Evolutionary conservation across 2,329 filamentous ascomycete species (phyloP).

Genomic region (Xylaria sp.): DNA sequence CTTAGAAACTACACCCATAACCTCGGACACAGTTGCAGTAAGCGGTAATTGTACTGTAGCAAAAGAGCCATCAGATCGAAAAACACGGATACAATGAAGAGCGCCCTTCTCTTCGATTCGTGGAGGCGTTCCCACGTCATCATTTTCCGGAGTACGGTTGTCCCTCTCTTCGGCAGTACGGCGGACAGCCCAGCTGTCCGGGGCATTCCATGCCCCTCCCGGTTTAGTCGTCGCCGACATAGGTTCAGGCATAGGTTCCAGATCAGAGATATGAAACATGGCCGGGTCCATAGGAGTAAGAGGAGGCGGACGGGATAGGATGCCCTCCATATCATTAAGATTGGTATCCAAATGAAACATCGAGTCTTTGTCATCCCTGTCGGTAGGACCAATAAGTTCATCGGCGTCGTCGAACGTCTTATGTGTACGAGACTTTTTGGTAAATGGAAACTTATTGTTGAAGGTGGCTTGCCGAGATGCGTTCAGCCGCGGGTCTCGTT

Average conservation of each 20-base stretch:
- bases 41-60: slow-evolving; percentile 87
- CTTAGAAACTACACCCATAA: slow-evolving; percentile 90
- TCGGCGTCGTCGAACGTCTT: slow-evolving; percentile 64
- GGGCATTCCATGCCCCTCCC: slow-evolving; percentile 83
- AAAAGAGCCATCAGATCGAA: slow-evolving; percentile 93
- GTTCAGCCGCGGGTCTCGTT: slow-evolving; percentile 42
- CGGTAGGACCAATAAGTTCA: slow-evolving; percentile 70
- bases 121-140: slow-evolving; percentile 74
- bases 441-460: slow-evolving; percentile 72
- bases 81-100: slow-evolving; percentile 93
- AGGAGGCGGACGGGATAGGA: slow-evolving; percentile 76
- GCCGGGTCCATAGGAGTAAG: slow-evolving; percentile 76
- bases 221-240: slow-evolving; percentile 49
- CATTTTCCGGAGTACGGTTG: slow-evolving; percentile 67
- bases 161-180: slow-evolving; percentile 74
- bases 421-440: slow-evolving; percentile 64
- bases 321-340: slow-evolving; percentile 90
- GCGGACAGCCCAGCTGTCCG: slow-evolving; percentile 96
- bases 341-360: slow-evolving; percentile 88
- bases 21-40: slow-evolving; percentile 85
- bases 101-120: slow-evolving; percentile 78
- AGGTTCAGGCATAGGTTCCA: slow-evolving; percentile 44
- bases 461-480: slow-evolving; percentile 62
- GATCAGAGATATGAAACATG: slow-evolving; percentile 52
- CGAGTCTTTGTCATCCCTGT: slow-evolving; percentile 68